Percentiles rank a stretch among this genome's conserved stretches.
phyloP scores from a whole-genome alignment of 2,329 filamentous ascomycete species.

The Xylaria sp. region DNA sequence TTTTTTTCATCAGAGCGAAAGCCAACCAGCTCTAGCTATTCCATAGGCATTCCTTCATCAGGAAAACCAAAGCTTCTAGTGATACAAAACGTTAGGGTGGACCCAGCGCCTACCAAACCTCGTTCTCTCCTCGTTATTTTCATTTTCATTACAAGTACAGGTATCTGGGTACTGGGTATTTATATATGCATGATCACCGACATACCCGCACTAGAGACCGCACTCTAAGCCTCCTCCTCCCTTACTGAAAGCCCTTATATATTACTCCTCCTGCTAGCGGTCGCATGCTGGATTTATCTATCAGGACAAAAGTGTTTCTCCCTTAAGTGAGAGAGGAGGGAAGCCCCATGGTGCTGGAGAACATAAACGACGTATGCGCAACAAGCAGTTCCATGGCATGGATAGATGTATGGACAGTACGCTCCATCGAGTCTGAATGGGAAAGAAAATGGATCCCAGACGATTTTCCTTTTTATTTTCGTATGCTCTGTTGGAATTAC shows the following conservation, averaged over 20 bases:
- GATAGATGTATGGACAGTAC: background rate
- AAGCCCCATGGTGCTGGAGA: background rate
- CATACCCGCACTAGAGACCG: background rate
- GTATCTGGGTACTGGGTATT: background rate
- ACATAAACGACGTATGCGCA: background rate
- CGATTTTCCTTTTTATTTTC: background rate
- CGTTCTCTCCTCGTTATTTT: background rate
- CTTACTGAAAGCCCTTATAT: background rate
- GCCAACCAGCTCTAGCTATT: conserved; percentile 20
- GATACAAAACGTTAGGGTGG: conserved; percentile 22
- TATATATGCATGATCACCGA: background rate
- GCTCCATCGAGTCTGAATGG: background rate
- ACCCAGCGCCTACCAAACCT: background rate
- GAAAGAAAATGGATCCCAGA: background rate
- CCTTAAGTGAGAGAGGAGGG: background rate
- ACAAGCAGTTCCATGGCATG: background rate
- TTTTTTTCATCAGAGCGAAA: conserved; percentile 4
- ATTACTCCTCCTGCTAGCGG: background rate
- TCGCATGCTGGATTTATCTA: background rate
- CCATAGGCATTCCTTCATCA: background rate
- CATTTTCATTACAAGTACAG: conserved; percentile 5
- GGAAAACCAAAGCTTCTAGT: conserved; percentile 18
- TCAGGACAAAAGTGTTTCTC: background rate
- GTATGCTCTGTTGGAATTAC: conserved; percentile 38
- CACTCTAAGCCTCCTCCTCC: background rate